Conservation (phyloP, 352 stramenopile species). For the Pythium vanterpoolii region DNA sequence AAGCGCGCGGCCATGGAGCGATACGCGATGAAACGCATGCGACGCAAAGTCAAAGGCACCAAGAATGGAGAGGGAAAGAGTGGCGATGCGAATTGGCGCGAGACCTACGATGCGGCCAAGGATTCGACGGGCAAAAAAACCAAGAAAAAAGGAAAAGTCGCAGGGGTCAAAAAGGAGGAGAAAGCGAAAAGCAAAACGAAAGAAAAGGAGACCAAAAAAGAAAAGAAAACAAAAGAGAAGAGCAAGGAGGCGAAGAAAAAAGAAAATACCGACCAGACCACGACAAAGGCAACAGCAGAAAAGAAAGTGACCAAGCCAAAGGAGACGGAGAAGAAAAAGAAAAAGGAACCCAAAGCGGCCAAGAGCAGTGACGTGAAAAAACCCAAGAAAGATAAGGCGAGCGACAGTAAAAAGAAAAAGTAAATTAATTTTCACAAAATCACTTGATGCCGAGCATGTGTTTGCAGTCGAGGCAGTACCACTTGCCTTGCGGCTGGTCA, state of each 20-base stretch:
- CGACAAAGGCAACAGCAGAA: slow-evolving; percentile 16
- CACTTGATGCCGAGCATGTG: slow-evolving; percentile 64
- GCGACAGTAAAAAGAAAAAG: slow-evolving; percentile 13
- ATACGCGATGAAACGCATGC: slow-evolving; percentile 95
- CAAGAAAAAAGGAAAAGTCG: slow-evolving; percentile 21
- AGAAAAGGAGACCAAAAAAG: slow-evolving; percentile 27
- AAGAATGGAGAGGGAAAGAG: slow-evolving; percentile 28
- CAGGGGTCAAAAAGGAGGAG: slow-evolving; percentile 7
- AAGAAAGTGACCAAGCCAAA: slow-evolving; percentile 23
- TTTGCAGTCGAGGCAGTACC: slow-evolving; percentile 86
- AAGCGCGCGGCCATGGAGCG: slow-evolving; percentile 90
- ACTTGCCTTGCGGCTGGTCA: slow-evolving; percentile 76
- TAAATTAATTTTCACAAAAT: not conserved
- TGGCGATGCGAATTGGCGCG: slow-evolving; percentile 67
- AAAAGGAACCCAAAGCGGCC: slow-evolving; percentile 28
- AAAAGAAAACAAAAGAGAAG: slow-evolving; percentile 19
- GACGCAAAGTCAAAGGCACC: slow-evolving; percentile 90
- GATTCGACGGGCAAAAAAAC: slow-evolving; percentile 61
- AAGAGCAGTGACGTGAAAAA: slow-evolving; percentile 29
- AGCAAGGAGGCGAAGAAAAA: slow-evolving; percentile 22
- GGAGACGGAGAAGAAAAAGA: slow-evolving; percentile 17
- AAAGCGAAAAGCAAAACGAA: slow-evolving; percentile 25
- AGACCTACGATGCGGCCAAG: slow-evolving; percentile 69
- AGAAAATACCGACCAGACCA: slow-evolving; percentile 12
- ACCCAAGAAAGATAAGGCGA: not conserved